phyloP scores from a whole-genome alignment of 768 basidiomycete genomes.

The Leccinum uliginosum region DNA sequence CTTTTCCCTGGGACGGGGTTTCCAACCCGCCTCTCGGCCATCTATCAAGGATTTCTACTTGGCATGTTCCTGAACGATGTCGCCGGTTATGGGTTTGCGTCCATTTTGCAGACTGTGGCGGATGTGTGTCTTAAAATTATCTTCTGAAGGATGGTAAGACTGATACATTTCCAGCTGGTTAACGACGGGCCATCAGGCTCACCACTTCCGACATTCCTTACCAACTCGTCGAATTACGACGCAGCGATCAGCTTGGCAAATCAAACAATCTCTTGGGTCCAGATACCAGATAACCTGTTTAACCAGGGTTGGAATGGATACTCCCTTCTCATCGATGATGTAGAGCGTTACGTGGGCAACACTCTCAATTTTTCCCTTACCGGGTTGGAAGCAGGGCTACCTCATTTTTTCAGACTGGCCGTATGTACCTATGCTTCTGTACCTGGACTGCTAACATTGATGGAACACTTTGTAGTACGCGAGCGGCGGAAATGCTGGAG shows the following conservation, averaged over 20 bases:
- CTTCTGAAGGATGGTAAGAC: background rate
- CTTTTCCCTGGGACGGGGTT: constrained; percentile 78
- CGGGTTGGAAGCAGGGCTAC: constrained; percentile 52
- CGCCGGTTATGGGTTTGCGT: constrained; percentile 75
- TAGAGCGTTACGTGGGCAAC: constrained; percentile 69
- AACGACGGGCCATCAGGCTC: constrained; percentile 71
- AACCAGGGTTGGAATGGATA: constrained; percentile 67
- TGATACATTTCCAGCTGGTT: constrained; percentile 47
- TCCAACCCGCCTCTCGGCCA: constrained; percentile 72
- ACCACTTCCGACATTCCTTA: constrained; percentile 64
- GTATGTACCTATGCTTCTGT: constrained; percentile 38
- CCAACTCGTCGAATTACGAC: constrained; percentile 69
- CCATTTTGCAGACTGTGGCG: constrained; percentile 70
- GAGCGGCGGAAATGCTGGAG: constrained; percentile 47
- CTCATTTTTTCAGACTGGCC: constrained; percentile 78
- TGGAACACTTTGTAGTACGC: constrained; percentile 39
- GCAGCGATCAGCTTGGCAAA: constrained; percentile 47
- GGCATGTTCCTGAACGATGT: constrained; percentile 80
- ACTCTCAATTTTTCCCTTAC: constrained; percentile 70
- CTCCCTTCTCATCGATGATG: constrained; percentile 79
- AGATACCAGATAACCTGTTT: constrained; percentile 32
- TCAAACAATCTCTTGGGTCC: constrained; percentile 57
- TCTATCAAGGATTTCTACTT: constrained; percentile 78
- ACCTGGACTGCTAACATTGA: constrained; percentile 2
- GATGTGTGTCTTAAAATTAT: constrained; percentile 43